phyloP scores from a whole-genome alignment of 2,329 filamentous ascomycete genomes.

The Nothopassalora personata region DNA sequence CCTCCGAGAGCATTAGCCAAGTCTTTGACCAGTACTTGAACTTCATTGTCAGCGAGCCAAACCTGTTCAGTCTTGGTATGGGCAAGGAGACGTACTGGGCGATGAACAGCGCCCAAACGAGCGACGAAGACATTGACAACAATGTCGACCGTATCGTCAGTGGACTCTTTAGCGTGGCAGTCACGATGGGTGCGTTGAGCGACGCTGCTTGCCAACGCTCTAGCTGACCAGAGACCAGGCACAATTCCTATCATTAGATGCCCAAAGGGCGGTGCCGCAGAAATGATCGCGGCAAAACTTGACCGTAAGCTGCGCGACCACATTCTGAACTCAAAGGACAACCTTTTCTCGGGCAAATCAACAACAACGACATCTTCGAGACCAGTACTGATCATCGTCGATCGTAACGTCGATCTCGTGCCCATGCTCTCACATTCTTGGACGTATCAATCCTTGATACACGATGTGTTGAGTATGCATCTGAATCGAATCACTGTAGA shows the following conservation, averaged over 20 bases:
- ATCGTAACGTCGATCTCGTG: conserved; percentile 90
- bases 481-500: conserved; percentile 94
- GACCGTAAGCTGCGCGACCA: conserved; percentile 95
- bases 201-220: neutral
- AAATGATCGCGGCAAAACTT: conserved; percentile 88
- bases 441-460: conserved; percentile 82
- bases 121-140: conserved; percentile 80
- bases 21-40: conserved; percentile 97
- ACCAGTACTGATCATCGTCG: conserved; percentile 86
- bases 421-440: conserved; percentile 98
- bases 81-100: conserved; percentile 92
- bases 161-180: conserved; percentile 93
- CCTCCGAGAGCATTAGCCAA: conserved; percentile 83
- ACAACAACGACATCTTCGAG: conserved; percentile 65
- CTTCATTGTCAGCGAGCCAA: conserved; percentile 92
- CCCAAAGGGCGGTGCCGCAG: conserved; percentile 85
- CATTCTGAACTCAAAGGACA: conserved; percentile 95
- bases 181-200: conserved; percentile 78
- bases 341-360: conserved; percentile 71
- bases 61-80: conserved; percentile 90
- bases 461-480: conserved; percentile 70
- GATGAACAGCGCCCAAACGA: conserved; percentile 88
- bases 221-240: conserved; percentile 47
- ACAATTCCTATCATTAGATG: conserved; percentile 93
- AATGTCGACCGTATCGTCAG: conserved; percentile 89